Evolutionary conservation across 148 eudicot genomes (phyloP), one percentile per base, ranked within the genome.

Genomic region (Chenopodium berlandieri): DNA sequence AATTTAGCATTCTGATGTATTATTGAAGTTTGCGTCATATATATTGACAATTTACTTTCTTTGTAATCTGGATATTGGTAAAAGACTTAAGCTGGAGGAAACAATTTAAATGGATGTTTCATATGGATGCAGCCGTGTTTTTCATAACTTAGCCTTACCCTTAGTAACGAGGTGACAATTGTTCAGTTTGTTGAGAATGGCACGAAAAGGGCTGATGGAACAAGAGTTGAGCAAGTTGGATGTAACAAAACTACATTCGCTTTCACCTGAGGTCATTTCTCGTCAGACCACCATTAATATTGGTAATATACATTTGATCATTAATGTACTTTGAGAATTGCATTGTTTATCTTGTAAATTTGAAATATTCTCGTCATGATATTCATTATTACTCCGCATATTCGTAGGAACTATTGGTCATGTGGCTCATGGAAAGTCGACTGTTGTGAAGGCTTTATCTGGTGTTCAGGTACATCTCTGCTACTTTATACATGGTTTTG

Each of bases 361-460:
- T 77, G 63, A 84, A 54, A 10, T 52, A 9, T 9, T 20, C 34
- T n/a, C 8, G 37, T 84, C 32, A 14, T 67, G 11, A 65, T 67
- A 64, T 63, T 83, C 40, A 37, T 37, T 37, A 5, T 37, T 37
- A 37, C 7, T 37, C 40, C 7, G 40, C 5, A 37, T 37, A 37
- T 37, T 46, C 5, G 37, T 84, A 95, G 98, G 99, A 27, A 96
- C 99, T 63, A 96, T 96, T 86, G 99, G 99, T 78, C 99, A 96
- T 85, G 99, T 96, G 92, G 99, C 99, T 77, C 99, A 96, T 89
- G 99, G 99, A 9, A 94, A 96, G 84, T 96, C 99, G 32, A 96
- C 99, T 44, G 98, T 96, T 64, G 98, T 94, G 77, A 96, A 96
- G 86, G 99, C 99, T 78, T 91, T 96, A 72, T 96, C 99, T 80